phyloP scores from a whole-genome alignment of 192 early-diverging fungal genomes.

The Gryganskiella cystojenkinii region DNA sequence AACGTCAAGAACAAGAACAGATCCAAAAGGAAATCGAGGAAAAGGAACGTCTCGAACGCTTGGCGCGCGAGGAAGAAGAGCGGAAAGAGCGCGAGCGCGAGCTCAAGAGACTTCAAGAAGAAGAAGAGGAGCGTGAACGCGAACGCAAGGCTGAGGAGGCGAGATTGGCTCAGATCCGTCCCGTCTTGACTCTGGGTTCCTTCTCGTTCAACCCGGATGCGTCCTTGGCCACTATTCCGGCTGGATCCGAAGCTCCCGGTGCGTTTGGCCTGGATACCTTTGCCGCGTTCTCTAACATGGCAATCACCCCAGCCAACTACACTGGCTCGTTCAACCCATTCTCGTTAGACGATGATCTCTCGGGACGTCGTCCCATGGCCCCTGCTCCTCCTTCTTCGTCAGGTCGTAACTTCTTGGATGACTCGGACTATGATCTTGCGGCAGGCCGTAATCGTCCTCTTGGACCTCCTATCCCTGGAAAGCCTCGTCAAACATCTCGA shows the following conservation, averaged over 20 bases:
- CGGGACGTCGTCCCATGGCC: conserved; percentile 43
- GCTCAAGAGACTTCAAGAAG: conserved; percentile 7
- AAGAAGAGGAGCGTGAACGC: not conserved
- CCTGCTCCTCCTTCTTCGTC: conserved; percentile 17
- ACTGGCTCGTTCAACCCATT: conserved; percentile 62
- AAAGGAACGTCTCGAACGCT: not conserved
- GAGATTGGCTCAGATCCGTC: conserved; percentile 18
- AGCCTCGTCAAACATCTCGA: conserved; percentile 55
- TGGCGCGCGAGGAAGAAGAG: not conserved
- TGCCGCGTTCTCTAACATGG: conserved; percentile 27
- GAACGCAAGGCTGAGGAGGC: conserved; percentile 20
- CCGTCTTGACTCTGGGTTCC: conserved; percentile 35
- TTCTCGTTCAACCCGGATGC: conserved; percentile 49
- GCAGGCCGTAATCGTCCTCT: conserved; percentile 24
- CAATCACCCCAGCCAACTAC: conserved; percentile 48
- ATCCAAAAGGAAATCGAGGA: not conserved
- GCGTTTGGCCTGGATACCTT: conserved; percentile 32
- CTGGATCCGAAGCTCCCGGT: conserved; percentile 2
- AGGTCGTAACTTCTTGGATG: conserved; percentile 32
- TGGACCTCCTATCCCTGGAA: conserved; percentile 37
- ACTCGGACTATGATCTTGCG: conserved; percentile 26
- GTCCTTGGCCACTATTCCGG: conserved; percentile 21
- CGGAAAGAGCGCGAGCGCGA: conserved; percentile 8
- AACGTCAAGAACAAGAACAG: not conserved
- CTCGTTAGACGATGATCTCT: conserved; percentile 50